Evolutionary conservation across 2,329 filamentous ascomycete genomes (phyloP).

Genomic region (Aspergillus candidus): DNA sequence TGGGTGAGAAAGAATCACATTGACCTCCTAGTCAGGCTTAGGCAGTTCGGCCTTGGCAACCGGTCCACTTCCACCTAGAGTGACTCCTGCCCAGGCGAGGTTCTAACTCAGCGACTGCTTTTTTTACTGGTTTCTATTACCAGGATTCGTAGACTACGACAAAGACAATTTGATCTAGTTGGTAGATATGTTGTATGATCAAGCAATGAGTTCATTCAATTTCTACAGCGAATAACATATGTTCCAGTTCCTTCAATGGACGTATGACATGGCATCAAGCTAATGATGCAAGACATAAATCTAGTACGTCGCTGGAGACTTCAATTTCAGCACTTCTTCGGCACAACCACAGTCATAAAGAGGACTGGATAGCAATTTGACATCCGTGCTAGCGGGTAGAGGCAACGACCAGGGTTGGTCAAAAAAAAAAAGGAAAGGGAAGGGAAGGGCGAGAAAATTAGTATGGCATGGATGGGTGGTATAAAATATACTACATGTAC

Average conservation of each 20-base stretch:
- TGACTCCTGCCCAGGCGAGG: no score
- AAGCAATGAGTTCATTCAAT: no score
- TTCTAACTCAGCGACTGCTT: no score
- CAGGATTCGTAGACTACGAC: no score
- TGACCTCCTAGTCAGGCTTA: no score
- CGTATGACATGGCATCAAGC: constrained; percentile 32
- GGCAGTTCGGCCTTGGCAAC: no score
- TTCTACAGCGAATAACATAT: constrained; percentile 14
- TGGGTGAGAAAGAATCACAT: no score
- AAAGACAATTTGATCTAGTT: no score
- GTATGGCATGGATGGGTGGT: constrained; percentile 22
- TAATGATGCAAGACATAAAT: constrained; percentile 32
- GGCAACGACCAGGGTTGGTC: neutral
- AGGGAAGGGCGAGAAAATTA: constrained; percentile 15
- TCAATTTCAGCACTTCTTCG: constrained; percentile 95
- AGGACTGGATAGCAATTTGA: constrained; percentile 95
- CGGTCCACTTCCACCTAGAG: no score
- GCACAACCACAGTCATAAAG: constrained; percentile 86
- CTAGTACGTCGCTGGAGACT: constrained; percentile 39
- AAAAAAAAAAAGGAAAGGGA: neutral
- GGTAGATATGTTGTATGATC: no score
- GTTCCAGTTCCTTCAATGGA: constrained; percentile 44
- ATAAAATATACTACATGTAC: constrained; percentile 24
- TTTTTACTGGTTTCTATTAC: no score
- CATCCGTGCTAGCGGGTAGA: constrained; percentile 72